Percentiles rank a stretch among this genome's conserved stretches.
These are phyloP conservation scores for Gossypium sturtianum DNA, from an alignment of 345 rosid species.

Conservation along the genomic window DNA sequence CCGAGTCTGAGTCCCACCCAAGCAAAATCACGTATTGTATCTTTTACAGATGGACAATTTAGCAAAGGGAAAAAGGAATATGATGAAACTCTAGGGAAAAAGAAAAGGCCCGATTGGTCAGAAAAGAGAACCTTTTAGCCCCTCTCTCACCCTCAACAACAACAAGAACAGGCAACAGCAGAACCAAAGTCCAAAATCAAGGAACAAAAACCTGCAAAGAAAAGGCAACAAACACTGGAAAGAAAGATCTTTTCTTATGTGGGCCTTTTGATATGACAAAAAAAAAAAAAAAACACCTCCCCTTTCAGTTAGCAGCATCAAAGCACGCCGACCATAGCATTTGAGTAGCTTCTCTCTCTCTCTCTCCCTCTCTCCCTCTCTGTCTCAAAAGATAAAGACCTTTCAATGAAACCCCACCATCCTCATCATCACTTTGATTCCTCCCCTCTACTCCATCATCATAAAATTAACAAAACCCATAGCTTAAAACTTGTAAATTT, in stretches of 20 bases:
- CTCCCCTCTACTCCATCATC: slow-evolving; percentile 5
- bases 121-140: slow-evolving; percentile 12
- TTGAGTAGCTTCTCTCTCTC: slow-evolving; percentile 9
- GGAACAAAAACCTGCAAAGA: slow-evolving; percentile 59
- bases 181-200: slow-evolving; percentile 38
- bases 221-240: slow-evolving; percentile 7
- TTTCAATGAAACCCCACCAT: slow-evolving; percentile 35
- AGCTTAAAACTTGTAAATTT: background rate
- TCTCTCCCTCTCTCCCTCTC: slow-evolving; percentile 6
- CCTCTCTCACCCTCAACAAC: background rate
- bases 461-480: background rate
- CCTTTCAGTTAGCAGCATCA: slow-evolving; percentile 41
- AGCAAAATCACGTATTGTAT: background rate
- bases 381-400: slow-evolving; percentile 43
- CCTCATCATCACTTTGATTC: slow-evolving; percentile 21
- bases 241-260: slow-evolving; percentile 26
- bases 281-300: background rate
- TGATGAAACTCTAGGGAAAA: slow-evolving; percentile 10
- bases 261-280: slow-evolving; percentile 29
- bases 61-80: slow-evolving; percentile 28
- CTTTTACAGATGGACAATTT: slow-evolving; percentile 21
- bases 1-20: background rate
- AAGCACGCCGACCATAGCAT: slow-evolving; percentile 54
- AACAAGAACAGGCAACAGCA: background rate
- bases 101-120: slow-evolving; percentile 23